Base-by-base conservation (phyloP, 106 monocot genomes). In the Dendrobium nobile region DNA sequence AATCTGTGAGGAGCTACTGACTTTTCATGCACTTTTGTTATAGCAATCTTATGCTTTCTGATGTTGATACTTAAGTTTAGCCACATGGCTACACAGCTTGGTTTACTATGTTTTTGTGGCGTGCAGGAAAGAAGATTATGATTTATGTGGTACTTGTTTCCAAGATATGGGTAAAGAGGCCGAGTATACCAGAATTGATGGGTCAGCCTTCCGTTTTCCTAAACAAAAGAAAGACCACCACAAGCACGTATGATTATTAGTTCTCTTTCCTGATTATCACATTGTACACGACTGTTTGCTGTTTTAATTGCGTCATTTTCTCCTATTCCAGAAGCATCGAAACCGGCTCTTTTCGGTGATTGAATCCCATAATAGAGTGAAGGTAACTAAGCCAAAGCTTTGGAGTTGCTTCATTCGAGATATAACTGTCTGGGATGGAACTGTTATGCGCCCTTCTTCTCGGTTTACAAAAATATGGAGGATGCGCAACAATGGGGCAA, bases 381-480 rank as follows among this genome's bases (percentile, higher is more conserved):
- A 80, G 61, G 72, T 55, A 59, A 67, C 26, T 47, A 82, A 73
- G 44, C 33, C 70, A 70, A 93, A 92, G 75, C 85, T 92, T 40
- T 88, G 87, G 67, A 90, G 92, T 78, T 84, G 83, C 28, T 96
- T 93, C 43, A 81, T 96, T 67, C 68, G 84, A 80, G 96, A 93
- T 82, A 82, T 96, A 7, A 92, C 96, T 31, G 87, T 96, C 40
- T 55, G 79, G 26, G 96, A 96, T 90, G 96, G 93, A 68, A 96
- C 92, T 41, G 5, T 86, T 54, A 86, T 96, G 88, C 43, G 88
- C 20, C 87, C 92, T 56, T 85, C 67, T 40, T 87, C 87, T 68
- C 86, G 68, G 15, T 94, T 97, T 73, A 97, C 94, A 7, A 97
- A 97, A 81, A 92, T 97, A 79, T 97, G 97, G 97, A 84, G 90